These are phyloP conservation scores for Alloteropsis semialata DNA, from an alignment of 176 grass and related monocot genomes.

Conservation along the genomic window DNA sequence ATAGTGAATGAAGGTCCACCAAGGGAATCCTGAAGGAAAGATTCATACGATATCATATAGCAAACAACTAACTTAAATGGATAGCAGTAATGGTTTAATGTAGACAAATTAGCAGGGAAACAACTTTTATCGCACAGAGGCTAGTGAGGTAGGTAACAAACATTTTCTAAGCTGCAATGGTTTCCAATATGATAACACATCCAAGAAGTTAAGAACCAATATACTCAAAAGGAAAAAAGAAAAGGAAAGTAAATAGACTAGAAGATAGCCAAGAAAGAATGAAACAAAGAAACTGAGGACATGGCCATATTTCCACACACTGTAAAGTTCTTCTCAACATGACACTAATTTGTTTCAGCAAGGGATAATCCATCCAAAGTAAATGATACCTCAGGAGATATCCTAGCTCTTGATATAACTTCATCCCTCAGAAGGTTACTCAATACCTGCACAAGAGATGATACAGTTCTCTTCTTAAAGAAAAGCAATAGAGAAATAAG, in stretches of 20 bases:
- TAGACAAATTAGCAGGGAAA: constrained; percentile 9
- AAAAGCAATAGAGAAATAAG: background rate
- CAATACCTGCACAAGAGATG: constrained; percentile 57
- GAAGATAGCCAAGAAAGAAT: background rate
- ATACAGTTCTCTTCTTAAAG: background rate
- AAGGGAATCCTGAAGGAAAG: constrained; percentile 61
- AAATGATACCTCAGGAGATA: constrained; percentile 58
- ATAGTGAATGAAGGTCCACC: constrained; percentile 54
- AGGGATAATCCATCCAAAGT: background rate
- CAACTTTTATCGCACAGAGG: background rate
- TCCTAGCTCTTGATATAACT: constrained; percentile 53
- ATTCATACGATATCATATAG: background rate
- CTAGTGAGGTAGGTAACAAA: background rate
- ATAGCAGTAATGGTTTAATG: background rate
- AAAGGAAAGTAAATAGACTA: background rate
- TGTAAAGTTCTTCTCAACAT: constrained; percentile 14
- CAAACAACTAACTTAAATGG: background rate
- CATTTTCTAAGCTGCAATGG: background rate
- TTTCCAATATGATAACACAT: background rate
- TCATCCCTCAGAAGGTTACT: constrained; percentile 78
- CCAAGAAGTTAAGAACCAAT: background rate
- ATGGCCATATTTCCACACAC: constrained; percentile 5
- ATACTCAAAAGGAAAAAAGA: background rate
- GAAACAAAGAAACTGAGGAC: background rate
- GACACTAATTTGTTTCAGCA: background rate